A percentile compares a stretch with the other conserved stretches of the same genome.
Evolutionary conservation across 2,329 filamentous ascomycete species (phyloP).

Genomic region (Thermoascus crustaceus): DNA sequence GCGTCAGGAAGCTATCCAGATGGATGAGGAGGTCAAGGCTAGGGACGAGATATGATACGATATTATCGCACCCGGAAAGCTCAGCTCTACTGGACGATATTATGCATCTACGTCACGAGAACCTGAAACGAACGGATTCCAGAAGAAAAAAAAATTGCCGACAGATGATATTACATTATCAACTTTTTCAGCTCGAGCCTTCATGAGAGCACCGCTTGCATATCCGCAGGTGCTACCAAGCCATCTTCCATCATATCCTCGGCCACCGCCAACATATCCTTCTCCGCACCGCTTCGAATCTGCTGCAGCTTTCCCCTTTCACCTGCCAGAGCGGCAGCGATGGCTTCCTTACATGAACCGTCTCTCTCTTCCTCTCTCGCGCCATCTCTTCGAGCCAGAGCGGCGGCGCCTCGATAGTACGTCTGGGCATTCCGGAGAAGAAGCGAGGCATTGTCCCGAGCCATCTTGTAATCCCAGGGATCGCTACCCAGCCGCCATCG

Average conservation of each 20-base stretch:
- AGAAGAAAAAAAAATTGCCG: too few relatives aligned
- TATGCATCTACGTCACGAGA: not conserved
- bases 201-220: constrained; percentile 27
- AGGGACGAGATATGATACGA: constrained; percentile 18
- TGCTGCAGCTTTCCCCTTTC: constrained; percentile 33
- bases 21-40: constrained; percentile 35
- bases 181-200: not conserved
- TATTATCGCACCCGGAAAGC: constrained; percentile 3
- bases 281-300: constrained; percentile 25
- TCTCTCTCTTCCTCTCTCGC: constrained; percentile 36
- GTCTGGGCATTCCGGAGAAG: constrained; percentile 50
- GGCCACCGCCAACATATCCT: constrained; percentile 36
- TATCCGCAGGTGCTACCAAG: constrained; percentile 31
- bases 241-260: constrained; percentile 48
- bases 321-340: constrained; percentile 39
- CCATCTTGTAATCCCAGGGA: constrained; percentile 35
- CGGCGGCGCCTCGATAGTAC: constrained; percentile 49
- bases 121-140: not conserved
- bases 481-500: constrained; percentile 44
- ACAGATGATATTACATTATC: not conserved
- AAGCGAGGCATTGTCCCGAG: constrained; percentile 37
- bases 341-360: constrained; percentile 40
- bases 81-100: not conserved
- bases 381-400: constrained; percentile 33
- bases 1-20: constrained; percentile 35